Evolutionary conservation across 345 rosid species (phyloP).

Genomic region (Eucalyptus coolabah): DNA sequence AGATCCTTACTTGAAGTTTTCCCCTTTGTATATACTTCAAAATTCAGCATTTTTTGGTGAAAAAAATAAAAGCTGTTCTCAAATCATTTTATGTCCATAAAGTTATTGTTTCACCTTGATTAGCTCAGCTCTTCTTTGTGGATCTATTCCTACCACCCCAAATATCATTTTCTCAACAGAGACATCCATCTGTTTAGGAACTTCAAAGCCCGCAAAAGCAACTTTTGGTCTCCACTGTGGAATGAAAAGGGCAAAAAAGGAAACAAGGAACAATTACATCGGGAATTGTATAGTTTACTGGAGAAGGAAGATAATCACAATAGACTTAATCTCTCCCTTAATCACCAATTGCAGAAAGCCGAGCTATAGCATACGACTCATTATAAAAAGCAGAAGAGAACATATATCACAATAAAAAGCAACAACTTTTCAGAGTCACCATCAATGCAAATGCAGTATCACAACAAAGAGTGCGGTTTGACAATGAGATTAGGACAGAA

Average conservation of each 20-base stretch:
- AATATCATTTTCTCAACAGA: slow-evolving; percentile 81
- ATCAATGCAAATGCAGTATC: neutral
- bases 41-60: neutral
- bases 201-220: slow-evolving; percentile 93
- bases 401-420: neutral
- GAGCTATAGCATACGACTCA: neutral
- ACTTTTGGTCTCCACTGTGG: slow-evolving; percentile 89
- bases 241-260: neutral
- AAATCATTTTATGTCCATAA: neutral
- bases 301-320: neutral
- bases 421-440: neutral
- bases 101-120: slow-evolving; percentile 39
- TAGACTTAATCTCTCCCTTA: neutral
- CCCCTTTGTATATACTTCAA: neutral
- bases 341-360: neutral
- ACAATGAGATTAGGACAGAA: neutral
- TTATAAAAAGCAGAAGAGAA: neutral
- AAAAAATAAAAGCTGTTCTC: neutral
- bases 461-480: neutral
- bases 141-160: slow-evolving; percentile 82
- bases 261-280: neutral
- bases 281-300: neutral
- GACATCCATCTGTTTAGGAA: slow-evolving; percentile 86
- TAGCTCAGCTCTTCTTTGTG: slow-evolving; percentile 71
- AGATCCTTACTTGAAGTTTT: no score